phyloP scores from a whole-genome alignment of 306 rosid genomes.

The Arachis hypogaea region DNA sequence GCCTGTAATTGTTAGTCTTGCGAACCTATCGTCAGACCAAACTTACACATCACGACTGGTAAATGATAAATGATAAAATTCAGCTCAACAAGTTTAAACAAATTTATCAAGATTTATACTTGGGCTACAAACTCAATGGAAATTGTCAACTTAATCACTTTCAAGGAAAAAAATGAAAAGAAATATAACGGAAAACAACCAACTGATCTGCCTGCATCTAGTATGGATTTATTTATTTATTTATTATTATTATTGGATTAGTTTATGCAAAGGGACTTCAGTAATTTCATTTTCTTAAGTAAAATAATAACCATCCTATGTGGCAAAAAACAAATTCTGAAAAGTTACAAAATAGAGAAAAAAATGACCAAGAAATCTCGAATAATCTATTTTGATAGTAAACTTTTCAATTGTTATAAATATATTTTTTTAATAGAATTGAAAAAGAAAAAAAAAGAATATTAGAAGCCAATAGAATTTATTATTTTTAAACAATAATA shows the following conservation, averaged over 20 bases:
- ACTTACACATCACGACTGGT: slow-evolving; percentile 29
- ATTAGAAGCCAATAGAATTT: too few relatives aligned
- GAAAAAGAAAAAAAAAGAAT: too few relatives aligned
- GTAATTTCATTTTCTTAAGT: not conserved
- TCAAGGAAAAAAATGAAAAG: not conserved
- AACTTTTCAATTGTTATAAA: too few relatives aligned
- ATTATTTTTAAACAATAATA: too few relatives aligned
- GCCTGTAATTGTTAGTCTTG: not conserved
- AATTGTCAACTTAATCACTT: not conserved
- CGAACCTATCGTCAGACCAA: not conserved
- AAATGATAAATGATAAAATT: not conserved
- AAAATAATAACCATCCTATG: not conserved
- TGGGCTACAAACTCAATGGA: not conserved
- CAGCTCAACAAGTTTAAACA: not conserved
- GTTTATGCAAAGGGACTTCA: not conserved
- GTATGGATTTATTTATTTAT: not conserved
- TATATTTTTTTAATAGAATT: too few relatives aligned
- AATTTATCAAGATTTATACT: not conserved
- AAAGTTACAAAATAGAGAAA: too few relatives aligned
- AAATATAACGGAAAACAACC: not conserved
- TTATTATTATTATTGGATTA: not conserved
- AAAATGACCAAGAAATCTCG: too few relatives aligned
- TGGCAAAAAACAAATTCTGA: too few relatives aligned
- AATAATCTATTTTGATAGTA: too few relatives aligned
- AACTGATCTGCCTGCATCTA: not conserved